Evolutionary conservation across 2,329 filamentous ascomycete species (phyloP), one percentile per base, ranked within the genome.

Genomic region (Alternaria metachromatica): DNA sequence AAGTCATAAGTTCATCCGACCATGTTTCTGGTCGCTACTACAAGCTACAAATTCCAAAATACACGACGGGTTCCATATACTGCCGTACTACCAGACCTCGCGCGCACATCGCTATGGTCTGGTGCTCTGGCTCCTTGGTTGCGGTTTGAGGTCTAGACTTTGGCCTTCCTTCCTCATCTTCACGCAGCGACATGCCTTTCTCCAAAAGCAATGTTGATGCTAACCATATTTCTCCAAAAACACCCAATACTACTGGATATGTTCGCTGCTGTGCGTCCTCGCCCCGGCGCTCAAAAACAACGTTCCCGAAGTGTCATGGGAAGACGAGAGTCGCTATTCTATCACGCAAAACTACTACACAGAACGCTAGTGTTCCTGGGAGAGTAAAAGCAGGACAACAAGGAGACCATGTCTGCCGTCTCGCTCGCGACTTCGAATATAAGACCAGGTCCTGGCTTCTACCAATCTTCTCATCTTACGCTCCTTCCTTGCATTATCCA

Each of bases 31-130:
- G 33, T 37, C 15, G 4, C 33, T 9, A 13, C 30, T 33, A 15
- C 13, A 15, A 33, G 13, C 30, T 33, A 33, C 13, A 15, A 8
- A 33, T 15, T 30, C 30, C 13, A 33, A 15, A 33, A 13, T 15
- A 33, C 6, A 33, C 30, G 13, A 33, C 12, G 30, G 30, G 12
- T 15, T 33, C 13, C 30, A 13, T 33, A 33, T 15, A 33, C 30
- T 33, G 13, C 2, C 30, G 1, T 15, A 8, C 4, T 8, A 15
- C 3, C 30, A 33, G 13, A 33, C 6, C 0, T 1, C 1, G 13
- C 30, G 1, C 6, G 6, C 3, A 15, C 13, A 7, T 15, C 0
- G 30, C 13, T 0, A 33, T 33, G 30, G 13, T 33, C 30, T 33
- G 30, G 30, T 1, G 30, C 6, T 33, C 13, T 33, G 30, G 30